These are phyloP conservation scores for Neurospora sp. DNA, from an alignment of 495 filamentous ascomycete genomes.

Conservation along the genomic window DNA sequence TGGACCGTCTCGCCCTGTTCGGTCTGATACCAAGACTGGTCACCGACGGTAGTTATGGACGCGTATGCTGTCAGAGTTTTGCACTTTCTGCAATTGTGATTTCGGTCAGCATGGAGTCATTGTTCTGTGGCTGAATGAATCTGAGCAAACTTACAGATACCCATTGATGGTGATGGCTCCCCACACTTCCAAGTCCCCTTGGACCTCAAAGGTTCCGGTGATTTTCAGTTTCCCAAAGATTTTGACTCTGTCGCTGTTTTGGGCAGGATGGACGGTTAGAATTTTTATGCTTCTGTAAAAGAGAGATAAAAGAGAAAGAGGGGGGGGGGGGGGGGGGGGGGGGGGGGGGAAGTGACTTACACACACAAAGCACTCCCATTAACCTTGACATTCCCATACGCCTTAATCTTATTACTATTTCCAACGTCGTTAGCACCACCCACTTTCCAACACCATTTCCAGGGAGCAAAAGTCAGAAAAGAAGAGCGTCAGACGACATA, in stretches of 20 bases:
- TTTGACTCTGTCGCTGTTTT: constrained; percentile 26
- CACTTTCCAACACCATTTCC: background rate
- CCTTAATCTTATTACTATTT: constrained; percentile 23
- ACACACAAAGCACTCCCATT: constrained; percentile 12
- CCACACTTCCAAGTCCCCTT: constrained; percentile 28
- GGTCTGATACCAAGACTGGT: constrained; percentile 26
- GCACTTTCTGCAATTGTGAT: constrained; percentile 20
- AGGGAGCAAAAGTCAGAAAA: background rate
- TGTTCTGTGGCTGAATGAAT: background rate
- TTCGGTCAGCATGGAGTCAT: background rate
- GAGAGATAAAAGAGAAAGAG: background rate
- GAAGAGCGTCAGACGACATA: background rate
- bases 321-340: too few relatives aligned
- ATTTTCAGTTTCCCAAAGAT: constrained; percentile 32
- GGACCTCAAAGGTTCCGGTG: constrained; percentile 22
- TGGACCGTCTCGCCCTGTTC: constrained; percentile 24
- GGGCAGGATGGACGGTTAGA: background rate
- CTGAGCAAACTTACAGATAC: constrained; percentile 20
- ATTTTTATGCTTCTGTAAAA: background rate
- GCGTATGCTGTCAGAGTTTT: constrained; percentile 26
- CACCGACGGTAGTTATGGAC: constrained; percentile 29
- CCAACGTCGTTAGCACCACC: background rate
- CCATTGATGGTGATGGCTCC: constrained; percentile 27
- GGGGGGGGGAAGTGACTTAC: constrained; percentile 4
- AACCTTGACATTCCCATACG: constrained; percentile 24